Base-by-base conservation (phyloP, 441 rosid species). In the Populus trichocarpa region DNA sequence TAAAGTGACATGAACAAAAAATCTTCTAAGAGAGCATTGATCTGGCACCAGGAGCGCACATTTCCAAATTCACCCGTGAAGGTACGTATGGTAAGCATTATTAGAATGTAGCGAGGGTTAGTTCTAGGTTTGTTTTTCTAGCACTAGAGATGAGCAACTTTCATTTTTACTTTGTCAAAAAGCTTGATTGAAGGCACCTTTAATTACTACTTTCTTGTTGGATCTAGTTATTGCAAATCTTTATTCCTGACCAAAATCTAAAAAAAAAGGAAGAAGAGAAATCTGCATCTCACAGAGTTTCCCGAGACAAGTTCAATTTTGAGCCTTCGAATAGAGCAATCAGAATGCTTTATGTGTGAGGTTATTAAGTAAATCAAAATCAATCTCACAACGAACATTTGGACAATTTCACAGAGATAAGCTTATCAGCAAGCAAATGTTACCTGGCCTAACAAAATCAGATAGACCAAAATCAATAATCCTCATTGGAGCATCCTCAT, bases 381-480 rank as follows among this genome's bases (percentile, higher is more conserved):
- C 25, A 77, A 70, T 57, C 63, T 30, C 7, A 71, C 20, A 10
- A 0, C 0, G n/a, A 35, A 18, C 14, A 61, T 25, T 18, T 23
- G n/a, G 5, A 5, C 33, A 64, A 25, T 8, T 68, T 63, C 12
- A 18, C 25, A 57, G n/a, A 59, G 59, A 69, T 32, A 5, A 32
- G 35, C n/a, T 57, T 57, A 6, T 20, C 23, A 8, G 10, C 20
- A 57, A 71, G 23, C 6, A 57, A 26, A 61, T 40, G 35, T 32
- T 32, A 96, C 99, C 99, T 83, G 98, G 95, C 82, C 88, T 91
- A 78, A 90, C 80, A 85, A 91, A 96, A 83, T 92, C 98, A 40
- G 99, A 92, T 70, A 94, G 93, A 68, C 98, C 98, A 80, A 96
- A 96, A 83, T 96, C 99, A 72, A 94, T 91, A 70, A 91, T 87